Evolutionary conservation across 1,139 yeast genomes (phyloP).

Genomic region (Arxiozyma slooffiae): DNA sequence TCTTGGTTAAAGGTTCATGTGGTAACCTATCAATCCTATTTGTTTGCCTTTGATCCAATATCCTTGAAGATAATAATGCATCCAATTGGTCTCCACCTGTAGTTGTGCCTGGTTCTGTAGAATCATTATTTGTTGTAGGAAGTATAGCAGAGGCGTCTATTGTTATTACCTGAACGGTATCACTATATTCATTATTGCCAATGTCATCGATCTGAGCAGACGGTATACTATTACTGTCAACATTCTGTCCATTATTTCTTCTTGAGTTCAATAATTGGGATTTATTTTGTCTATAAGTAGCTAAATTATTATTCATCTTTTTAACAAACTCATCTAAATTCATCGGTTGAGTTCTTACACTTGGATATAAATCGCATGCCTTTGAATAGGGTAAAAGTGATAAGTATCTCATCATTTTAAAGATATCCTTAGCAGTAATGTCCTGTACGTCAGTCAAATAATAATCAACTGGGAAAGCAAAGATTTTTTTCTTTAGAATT

Average conservation of each 20-base stretch:
- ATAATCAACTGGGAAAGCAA: constrained; percentile 27
- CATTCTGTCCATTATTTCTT: not conserved
- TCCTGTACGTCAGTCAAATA: constrained; percentile 26
- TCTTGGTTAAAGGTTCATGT: constrained; percentile 25
- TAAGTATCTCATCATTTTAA: constrained; percentile 29
- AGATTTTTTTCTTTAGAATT: constrained; percentile 28
- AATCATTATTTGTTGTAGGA: not conserved
- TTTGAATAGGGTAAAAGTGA: constrained; percentile 35
- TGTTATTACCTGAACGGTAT: not conserved
- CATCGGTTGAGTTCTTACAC: constrained; percentile 35
- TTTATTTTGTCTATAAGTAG: constrained; percentile 21
- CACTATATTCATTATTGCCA: not conserved
- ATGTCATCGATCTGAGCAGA: not conserved
- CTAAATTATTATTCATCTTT: constrained; percentile 26
- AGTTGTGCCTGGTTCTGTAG: not conserved
- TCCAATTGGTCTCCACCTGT: constrained; percentile 1
- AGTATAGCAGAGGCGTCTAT: not conserved
- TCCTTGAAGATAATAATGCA: constrained; percentile 4
- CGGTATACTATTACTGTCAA: not conserved
- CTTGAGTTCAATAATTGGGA: constrained; percentile 15
- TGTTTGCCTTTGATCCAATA: constrained; percentile 9
- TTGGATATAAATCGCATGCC: constrained; percentile 35
- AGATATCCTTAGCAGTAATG: constrained; percentile 30
- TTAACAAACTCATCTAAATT: constrained; percentile 28
- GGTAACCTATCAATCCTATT: constrained; percentile 17